A percentile compares a stretch with the other conserved stretches of the same genome.
Evolutionary conservation across 306 rosid species (phyloP).

Genomic region (Vachellia pachyceras): DNA sequence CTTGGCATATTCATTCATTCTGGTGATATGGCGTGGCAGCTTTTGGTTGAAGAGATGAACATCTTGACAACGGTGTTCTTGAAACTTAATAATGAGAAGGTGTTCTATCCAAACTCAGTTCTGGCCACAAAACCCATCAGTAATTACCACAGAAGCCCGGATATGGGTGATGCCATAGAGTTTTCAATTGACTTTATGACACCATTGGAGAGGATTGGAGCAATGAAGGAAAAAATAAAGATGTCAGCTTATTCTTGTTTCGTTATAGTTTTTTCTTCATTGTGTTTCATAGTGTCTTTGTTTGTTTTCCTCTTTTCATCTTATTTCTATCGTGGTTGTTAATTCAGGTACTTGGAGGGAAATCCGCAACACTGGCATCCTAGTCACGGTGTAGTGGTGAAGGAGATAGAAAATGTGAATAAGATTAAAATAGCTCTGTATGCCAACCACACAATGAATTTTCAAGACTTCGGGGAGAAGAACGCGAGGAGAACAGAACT

Average conservation of each 20-base stretch:
- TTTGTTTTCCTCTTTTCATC: neutral
- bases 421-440: conserved; percentile 66
- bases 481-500: conserved; percentile 68
- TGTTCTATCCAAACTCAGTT: conserved; percentile 86
- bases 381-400: conserved; percentile 54
- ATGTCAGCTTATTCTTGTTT: conserved; percentile 50
- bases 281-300: neutral
- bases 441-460: conserved; percentile 81
- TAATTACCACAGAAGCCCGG: conserved; percentile 87
- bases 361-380: conserved; percentile 78
- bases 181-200: conserved; percentile 75
- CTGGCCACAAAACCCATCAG: conserved; percentile 83
- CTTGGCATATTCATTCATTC: conserved; percentile 25
- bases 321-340: conserved; percentile 26
- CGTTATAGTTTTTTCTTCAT: neutral
- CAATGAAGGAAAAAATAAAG: conserved; percentile 59
- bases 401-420: conserved; percentile 75
- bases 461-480: conserved; percentile 79
- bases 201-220: conserved; percentile 71
- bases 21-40: conserved; percentile 48
- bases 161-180: conserved; percentile 74
- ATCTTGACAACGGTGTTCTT: conserved; percentile 85
- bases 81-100: conserved; percentile 81
- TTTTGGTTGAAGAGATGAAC: conserved; percentile 96
- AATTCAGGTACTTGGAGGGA: conserved; percentile 69